Evolutionary conservation across 805 yeast species (phyloP).

Genomic region (Yamadazyma paraphyllophila): DNA sequence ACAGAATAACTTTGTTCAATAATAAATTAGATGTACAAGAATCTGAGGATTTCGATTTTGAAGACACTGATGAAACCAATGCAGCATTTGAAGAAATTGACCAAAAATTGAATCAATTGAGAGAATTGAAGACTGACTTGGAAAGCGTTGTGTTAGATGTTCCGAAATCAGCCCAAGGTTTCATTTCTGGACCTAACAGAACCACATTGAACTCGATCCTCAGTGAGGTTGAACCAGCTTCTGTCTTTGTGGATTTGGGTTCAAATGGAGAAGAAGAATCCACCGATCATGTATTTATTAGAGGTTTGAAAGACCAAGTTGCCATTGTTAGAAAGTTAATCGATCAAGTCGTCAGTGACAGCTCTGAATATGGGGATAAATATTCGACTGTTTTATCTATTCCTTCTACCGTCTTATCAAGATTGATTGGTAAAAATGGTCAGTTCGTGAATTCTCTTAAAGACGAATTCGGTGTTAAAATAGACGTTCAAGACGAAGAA

Average conservation of each 20-base stretch:
- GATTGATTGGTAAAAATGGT: conserved; percentile 91
- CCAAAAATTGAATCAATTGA: conserved; percentile 52
- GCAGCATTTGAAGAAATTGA: conserved; percentile 55
- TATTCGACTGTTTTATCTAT: conserved; percentile 51
- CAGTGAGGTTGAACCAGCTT: conserved; percentile 33
- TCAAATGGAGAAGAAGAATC: conserved; percentile 31
- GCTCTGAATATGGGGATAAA: conserved; percentile 47
- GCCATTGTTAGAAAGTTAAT: conserved; percentile 52
- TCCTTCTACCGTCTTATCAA: conserved; percentile 66
- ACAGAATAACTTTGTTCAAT: conserved; percentile 51
- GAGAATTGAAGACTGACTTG: conserved; percentile 56
- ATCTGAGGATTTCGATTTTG: conserved; percentile 42
- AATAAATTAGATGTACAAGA: conserved; percentile 11
- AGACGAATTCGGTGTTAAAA: conserved; percentile 69
- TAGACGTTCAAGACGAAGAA: conserved; percentile 63
- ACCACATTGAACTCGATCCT: conserved; percentile 52
- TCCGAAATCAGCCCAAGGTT: conserved; percentile 53
- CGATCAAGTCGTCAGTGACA: conserved; percentile 52
- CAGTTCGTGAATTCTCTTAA: conserved; percentile 63
- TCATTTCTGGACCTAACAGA: conserved; percentile 59
- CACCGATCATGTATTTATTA: conserved; percentile 55
- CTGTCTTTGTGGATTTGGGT: conserved; percentile 50
- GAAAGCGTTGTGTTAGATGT: conserved; percentile 50
- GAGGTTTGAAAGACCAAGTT: conserved; percentile 70
- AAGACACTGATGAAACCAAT: conserved; percentile 70